Percentiles rank a stretch among this genome's conserved stretches.
phyloP scores from a whole-genome alignment of 1,284 basidiomycete species.

The Schizophyllum commune region DNA sequence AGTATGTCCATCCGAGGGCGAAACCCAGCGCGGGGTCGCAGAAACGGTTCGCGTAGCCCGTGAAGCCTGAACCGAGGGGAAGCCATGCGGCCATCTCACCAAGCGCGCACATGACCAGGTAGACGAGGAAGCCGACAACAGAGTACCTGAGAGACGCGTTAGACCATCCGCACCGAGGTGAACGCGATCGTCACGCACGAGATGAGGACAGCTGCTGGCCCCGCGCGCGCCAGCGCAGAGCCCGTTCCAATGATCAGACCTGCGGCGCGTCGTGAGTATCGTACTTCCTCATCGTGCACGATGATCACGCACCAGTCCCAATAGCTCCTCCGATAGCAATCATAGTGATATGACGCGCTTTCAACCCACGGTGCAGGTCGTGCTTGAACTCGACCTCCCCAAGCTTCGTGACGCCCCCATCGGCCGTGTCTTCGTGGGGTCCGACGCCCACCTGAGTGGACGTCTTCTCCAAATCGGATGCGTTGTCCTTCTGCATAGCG shows the following conservation, averaged over 20 bases:
- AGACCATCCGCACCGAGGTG: neutral
- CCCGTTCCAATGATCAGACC: slow-evolving; percentile 72
- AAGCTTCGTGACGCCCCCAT: neutral
- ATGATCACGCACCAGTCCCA: neutral
- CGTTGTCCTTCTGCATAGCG: neutral
- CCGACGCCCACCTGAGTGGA: neutral
- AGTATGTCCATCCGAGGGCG: slow-evolving; percentile 46
- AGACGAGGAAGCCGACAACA: slow-evolving; percentile 48
- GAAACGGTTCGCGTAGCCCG: slow-evolving; percentile 44
- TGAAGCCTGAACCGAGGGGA: slow-evolving; percentile 27
- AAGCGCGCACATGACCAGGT: slow-evolving; percentile 39
- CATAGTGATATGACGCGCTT: slow-evolving; percentile 67
- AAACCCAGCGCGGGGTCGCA: slow-evolving; percentile 47
- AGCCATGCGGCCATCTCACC: slow-evolving; percentile 44
- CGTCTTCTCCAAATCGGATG: neutral
- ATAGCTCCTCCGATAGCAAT: slow-evolving; percentile 40
- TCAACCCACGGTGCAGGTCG: slow-evolving; percentile 52
- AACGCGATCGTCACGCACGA: slow-evolving; percentile 26
- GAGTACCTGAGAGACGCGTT: neutral
- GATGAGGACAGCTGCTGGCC: slow-evolving; percentile 43
- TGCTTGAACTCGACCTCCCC: slow-evolving; percentile 19
- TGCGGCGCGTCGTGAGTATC: slow-evolving; percentile 29
- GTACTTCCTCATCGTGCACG: slow-evolving; percentile 45
- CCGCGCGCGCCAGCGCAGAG: slow-evolving; percentile 45
- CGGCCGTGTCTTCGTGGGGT: neutral